A percentile compares a stretch with the other conserved stretches of the same genome.
phyloP scores from a whole-genome alignment of 371 early-diverging fungal species.

The Zancudomyces culisetae region DNA sequence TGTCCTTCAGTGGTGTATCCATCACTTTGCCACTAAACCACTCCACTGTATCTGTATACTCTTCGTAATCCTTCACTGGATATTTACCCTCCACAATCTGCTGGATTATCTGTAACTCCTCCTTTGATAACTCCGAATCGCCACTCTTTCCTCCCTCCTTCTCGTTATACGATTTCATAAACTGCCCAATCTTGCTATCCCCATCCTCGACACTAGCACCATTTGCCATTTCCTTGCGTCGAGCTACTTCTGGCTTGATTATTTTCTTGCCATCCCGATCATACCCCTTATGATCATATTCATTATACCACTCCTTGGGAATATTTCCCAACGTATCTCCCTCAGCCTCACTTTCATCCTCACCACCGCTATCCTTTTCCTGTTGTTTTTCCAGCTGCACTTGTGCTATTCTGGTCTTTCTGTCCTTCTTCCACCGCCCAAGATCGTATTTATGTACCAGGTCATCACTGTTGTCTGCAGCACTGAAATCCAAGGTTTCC shows the following conservation, averaged over 20 bases:
- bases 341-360: slow-evolving; percentile 3
- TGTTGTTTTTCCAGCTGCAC: too few species aligned
- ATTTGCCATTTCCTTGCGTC: slow-evolving; percentile 76
- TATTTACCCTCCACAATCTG: slow-evolving; percentile 59
- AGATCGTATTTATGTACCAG: too few species aligned
- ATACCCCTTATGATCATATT: slow-evolving; percentile 91
- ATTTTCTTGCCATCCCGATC: slow-evolving; percentile 81
- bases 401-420: too few species aligned
- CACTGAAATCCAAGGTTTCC: too few species aligned
- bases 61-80: slow-evolving; percentile 68
- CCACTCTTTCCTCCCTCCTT: slow-evolving; percentile 59
- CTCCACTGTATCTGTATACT: slow-evolving; percentile 80
- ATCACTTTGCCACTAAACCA: slow-evolving; percentile 75
- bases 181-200: slow-evolving; percentile 69
- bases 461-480: too few species aligned
- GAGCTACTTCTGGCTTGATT: slow-evolving; percentile 64
- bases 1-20: slow-evolving; percentile 54
- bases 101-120: slow-evolving; percentile 80
- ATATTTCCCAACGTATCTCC: slow-evolving; percentile 78
- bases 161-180: too few species aligned
- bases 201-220: slow-evolving; percentile 95
- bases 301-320: slow-evolving; percentile 91
- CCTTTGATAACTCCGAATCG: slow-evolving; percentile 59
- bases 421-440: too few species aligned
- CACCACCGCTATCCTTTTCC: not conserved